A percentile compares a stretch with the other conserved stretches of the same genome.
Evolutionary conservation across 306 rosid genomes (phyloP).

Genomic region (Luffa acutangula): DNA sequence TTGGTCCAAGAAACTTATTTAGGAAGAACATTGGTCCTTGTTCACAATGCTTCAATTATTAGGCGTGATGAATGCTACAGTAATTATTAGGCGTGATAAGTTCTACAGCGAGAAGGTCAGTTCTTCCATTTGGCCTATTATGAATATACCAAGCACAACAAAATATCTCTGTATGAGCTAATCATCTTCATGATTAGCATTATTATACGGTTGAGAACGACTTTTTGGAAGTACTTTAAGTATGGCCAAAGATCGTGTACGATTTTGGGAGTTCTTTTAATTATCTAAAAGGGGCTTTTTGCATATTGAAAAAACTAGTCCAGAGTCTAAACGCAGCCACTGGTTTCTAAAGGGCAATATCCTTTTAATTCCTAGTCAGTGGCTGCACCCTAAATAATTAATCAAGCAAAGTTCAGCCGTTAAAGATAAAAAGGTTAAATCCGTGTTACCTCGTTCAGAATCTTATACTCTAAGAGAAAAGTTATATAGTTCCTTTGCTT

Average conservation of each 20-base stretch:
- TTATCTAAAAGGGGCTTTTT: not conserved
- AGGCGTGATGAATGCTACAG: not conserved
- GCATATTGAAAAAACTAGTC: not conserved
- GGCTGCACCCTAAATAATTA: not conserved
- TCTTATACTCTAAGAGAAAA: no score
- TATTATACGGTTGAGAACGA: not conserved
- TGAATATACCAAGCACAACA: not conserved
- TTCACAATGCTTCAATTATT: not conserved
- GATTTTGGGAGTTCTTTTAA: not conserved
- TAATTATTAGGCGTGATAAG: not conserved
- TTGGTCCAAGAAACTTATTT: constrained; percentile 74
- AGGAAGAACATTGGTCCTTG: constrained; percentile 15
- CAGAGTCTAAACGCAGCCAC: not conserved
- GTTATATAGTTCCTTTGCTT: not conserved
- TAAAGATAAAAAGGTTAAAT: no score
- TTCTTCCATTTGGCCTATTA: not conserved
- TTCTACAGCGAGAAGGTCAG: not conserved
- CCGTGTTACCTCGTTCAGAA: no score
- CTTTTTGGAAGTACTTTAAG: not conserved
- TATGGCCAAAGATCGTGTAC: not conserved
- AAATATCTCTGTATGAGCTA: not conserved
- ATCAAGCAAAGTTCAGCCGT: not conserved
- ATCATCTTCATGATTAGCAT: not conserved
- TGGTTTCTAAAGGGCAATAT: not conserved
- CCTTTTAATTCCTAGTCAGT: not conserved